Conservation (phyloP, 192 early-diverging fungal species). For the Backusella mclennaniae region DNA sequence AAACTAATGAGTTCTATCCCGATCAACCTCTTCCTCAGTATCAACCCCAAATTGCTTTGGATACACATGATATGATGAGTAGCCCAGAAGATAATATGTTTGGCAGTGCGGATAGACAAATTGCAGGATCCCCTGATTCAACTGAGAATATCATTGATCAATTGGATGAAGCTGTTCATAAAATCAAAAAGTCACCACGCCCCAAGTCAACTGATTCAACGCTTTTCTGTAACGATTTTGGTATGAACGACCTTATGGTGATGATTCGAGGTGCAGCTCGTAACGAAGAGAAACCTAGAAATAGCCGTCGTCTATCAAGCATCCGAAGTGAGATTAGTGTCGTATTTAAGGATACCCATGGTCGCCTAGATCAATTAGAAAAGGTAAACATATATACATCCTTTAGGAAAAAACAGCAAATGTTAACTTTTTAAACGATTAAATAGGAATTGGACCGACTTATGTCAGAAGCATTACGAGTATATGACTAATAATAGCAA, state of each 20-base stretch:
- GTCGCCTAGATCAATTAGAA: constrained; percentile 21
- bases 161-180: constrained; percentile 5
- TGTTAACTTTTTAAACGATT: background rate
- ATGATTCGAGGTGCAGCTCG: constrained; percentile 33
- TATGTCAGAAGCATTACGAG: constrained; percentile 34
- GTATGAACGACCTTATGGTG: constrained; percentile 43
- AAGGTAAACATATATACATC: background rate
- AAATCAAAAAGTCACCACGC: background rate
- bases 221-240: constrained; percentile 45
- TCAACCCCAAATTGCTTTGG: background rate
- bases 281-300: constrained; percentile 17
- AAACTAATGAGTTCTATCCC: background rate
- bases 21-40: constrained; percentile 5
- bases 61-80: background rate
- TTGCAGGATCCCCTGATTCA: background rate
- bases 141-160: background rate
- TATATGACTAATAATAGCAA: constrained; percentile 10
- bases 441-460: constrained; percentile 37
- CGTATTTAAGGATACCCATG: constrained; percentile 17
- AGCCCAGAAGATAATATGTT: constrained; percentile 5
- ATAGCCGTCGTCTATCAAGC: constrained; percentile 3
- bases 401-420: background rate
- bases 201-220: constrained; percentile 21
- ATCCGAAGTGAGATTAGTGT: constrained; percentile 13
- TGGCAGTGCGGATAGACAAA: background rate